Evolutionary conservation across 305 asterid species (phyloP).

Genomic region (Solanum hybrid): DNA sequence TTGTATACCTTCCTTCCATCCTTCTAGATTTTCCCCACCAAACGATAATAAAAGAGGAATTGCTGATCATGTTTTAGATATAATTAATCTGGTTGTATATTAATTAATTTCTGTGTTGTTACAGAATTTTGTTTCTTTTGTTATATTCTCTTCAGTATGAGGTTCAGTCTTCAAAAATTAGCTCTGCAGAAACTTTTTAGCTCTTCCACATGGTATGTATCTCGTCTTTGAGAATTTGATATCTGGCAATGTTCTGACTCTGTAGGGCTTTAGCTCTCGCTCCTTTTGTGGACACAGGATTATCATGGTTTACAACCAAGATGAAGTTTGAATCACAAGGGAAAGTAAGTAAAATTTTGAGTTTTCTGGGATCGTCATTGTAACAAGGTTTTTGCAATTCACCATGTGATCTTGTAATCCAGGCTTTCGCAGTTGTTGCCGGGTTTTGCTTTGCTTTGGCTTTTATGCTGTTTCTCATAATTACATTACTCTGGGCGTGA

Average conservation of each 20-base stretch:
- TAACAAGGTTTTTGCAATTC: background rate
- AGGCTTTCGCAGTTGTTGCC: slow-evolving; percentile 57
- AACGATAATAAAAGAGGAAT: background rate
- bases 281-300: slow-evolving; percentile 66
- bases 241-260: background rate
- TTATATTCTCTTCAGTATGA: background rate
- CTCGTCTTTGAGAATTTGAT: background rate
- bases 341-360: slow-evolving; percentile 37
- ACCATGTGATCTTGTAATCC: slow-evolving; percentile 3
- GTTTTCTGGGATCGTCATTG: background rate
- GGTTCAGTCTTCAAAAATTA: background rate
- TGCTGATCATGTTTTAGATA: background rate
- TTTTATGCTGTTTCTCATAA: slow-evolving; percentile 47
- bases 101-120: background rate
- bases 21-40: background rate
- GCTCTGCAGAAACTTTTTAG: background rate
- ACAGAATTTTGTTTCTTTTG: background rate
- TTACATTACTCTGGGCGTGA: slow-evolving; percentile 68
- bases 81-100: background rate
- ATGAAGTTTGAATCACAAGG: slow-evolving; percentile 62
- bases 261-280: slow-evolving; percentile 91
- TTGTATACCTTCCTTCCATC: background rate
- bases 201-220: background rate
- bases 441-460: slow-evolving; percentile 77
- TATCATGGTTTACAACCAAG: slow-evolving; percentile 74